Conservation (phyloP, 441 rosid species). For the Raphanus hybrid region DNA sequence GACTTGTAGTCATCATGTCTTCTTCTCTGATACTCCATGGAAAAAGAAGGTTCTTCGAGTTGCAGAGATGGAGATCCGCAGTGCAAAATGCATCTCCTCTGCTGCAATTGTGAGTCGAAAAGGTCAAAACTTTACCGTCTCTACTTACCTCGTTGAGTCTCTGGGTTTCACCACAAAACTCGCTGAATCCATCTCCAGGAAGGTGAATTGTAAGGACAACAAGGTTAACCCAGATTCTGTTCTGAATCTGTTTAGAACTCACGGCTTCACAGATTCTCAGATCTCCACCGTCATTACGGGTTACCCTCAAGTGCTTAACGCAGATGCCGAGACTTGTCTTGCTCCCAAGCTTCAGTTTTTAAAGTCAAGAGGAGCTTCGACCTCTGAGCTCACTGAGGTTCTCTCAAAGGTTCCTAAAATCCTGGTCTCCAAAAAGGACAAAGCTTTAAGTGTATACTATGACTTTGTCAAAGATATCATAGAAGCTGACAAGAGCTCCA, state of each 20-base stretch:
- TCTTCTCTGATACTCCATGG: too few species aligned
- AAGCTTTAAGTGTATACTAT: neutral
- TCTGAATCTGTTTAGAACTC: conserved; percentile 28
- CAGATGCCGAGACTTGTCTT: conserved; percentile 16
- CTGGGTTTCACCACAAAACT: conserved; percentile 40
- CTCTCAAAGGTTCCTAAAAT: neutral
- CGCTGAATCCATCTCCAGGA: conserved; percentile 35
- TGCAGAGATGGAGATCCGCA: too few species aligned
- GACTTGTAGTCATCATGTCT: too few species aligned
- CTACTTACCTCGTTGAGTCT: conserved; percentile 35
- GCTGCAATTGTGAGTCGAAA: neutral
- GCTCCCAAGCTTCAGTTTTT: conserved; percentile 42
- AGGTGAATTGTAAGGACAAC: neutral
- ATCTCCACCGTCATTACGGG: conserved; percentile 28
- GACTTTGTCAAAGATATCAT: neutral
- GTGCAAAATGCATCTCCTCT: too few species aligned
- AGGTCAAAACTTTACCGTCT: conserved; percentile 23
- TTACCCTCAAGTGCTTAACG: conserved; percentile 25
- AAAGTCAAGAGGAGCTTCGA: conserved; percentile 31
- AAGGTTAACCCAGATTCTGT: conserved; percentile 12
- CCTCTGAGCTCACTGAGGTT: neutral
- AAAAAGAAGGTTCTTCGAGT: too few species aligned
- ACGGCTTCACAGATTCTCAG: conserved; percentile 31
- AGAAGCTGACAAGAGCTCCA: neutral
- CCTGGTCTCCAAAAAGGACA: neutral